These are phyloP conservation scores for Oldenlandia corymbosa DNA, from an alignment of 257 asterid species.

Conservation along the genomic window DNA sequence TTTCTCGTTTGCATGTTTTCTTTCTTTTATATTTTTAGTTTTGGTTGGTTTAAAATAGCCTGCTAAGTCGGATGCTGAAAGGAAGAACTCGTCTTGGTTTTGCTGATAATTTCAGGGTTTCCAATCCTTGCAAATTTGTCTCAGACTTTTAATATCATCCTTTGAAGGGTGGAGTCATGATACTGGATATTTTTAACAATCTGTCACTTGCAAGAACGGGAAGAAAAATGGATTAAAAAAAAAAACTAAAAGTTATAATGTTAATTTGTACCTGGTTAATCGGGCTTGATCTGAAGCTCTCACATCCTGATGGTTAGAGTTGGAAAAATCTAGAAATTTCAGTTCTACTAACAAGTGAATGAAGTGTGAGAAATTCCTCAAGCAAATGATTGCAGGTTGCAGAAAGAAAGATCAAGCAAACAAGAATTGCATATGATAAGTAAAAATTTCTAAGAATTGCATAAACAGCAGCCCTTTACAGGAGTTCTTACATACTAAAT, in stretches of 20 bases:
- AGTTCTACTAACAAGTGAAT: background rate
- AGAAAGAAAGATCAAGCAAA: background rate
- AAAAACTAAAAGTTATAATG: too few relatives aligned
- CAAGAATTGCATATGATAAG: too few relatives aligned
- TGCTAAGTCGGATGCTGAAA: background rate
- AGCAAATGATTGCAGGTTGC: background rate
- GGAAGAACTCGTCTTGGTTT: background rate
- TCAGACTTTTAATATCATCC: too few relatives aligned
- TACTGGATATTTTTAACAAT: too few relatives aligned
- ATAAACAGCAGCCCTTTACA: too few relatives aligned
- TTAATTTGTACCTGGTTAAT: background rate
- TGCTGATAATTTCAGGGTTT: background rate
- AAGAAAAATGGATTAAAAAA: too few relatives aligned
- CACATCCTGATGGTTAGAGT: background rate
- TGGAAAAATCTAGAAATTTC: background rate
- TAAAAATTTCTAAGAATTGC: too few relatives aligned
- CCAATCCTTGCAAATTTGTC: background rate
- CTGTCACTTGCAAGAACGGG: too few relatives aligned
- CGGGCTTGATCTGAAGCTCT: background rate
- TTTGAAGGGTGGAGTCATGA: too few relatives aligned
- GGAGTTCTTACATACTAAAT: too few relatives aligned
- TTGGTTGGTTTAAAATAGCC: background rate
- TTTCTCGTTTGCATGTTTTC: background rate
- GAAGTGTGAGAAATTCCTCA: background rate
- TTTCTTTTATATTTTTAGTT: background rate